A percentile compares a stretch with the other conserved stretches of the same genome.
phyloP scores from a whole-genome alignment of 306 rosid genomes.

The Cicer cuneatum region DNA sequence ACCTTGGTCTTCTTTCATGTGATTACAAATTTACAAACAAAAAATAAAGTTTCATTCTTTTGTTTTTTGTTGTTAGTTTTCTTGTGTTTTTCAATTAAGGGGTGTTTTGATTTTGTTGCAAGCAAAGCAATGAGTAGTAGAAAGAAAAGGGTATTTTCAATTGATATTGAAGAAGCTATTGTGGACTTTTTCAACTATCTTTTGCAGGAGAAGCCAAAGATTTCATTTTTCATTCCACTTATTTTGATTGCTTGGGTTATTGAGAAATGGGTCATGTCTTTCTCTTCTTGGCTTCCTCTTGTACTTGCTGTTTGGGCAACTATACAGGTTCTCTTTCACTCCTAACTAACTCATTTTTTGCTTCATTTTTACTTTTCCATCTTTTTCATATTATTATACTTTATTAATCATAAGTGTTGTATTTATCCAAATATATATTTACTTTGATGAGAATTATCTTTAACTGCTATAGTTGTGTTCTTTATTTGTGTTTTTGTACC shows the following conservation, averaged over 20 bases:
- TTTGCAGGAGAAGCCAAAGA: constrained; percentile 59
- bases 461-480: too few species aligned
- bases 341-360: neutral
- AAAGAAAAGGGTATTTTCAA: constrained; percentile 46
- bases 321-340: constrained; percentile 62
- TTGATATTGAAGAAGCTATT: constrained; percentile 56
- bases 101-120: constrained; percentile 41
- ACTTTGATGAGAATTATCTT: neutral
- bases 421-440: neutral
- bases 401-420: neutral
- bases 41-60: neutral
- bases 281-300: constrained; percentile 88
- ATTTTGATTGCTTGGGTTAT: constrained; percentile 74
- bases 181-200: constrained; percentile 60
- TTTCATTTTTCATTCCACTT: constrained; percentile 65
- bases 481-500: too few species aligned
- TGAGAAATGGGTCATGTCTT: constrained; percentile 87
- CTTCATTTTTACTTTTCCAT: neutral
- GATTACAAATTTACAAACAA: constrained; percentile 3
- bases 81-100: neutral
- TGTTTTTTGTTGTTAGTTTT: neutral
- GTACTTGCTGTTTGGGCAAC: constrained; percentile 80
- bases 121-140: constrained; percentile 54
- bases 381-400: neutral
- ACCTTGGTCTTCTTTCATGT: neutral